A percentile compares a stretch with the other conserved stretches of the same genome.
Evolutionary conservation across 2,329 filamentous ascomycete genomes (phyloP).

Genomic region (Ambrosiella beaveri): DNA sequence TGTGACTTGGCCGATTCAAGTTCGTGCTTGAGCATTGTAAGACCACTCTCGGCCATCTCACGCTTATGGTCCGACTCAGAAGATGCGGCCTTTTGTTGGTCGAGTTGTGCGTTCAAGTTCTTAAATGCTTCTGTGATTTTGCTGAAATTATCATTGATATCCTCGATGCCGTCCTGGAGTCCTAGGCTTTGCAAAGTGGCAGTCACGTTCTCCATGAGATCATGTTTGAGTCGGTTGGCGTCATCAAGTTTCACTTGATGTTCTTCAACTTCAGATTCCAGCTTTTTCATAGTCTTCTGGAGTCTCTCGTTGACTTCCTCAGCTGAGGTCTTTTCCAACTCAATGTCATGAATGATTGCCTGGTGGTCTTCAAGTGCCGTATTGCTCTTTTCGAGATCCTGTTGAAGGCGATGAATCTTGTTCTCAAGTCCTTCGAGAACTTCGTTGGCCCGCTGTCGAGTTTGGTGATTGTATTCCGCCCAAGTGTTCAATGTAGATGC

Average conservation of each 20-base stretch:
- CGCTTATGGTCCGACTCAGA: background rate
- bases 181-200: background rate
- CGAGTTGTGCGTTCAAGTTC: background rate
- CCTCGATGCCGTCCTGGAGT: background rate
- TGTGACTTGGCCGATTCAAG: background rate
- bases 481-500: slow-evolving; percentile 10
- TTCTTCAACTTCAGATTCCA: background rate
- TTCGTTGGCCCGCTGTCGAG: slow-evolving; percentile 6
- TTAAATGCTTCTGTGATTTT: background rate
- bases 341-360: slow-evolving; percentile 3
- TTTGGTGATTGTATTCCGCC: slow-evolving; percentile 9
- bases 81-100: too few relatives aligned
- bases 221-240: background rate
- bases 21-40: background rate
- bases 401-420: slow-evolving; percentile 5
- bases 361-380: background rate
- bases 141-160: background rate
- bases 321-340: slow-evolving; percentile 1
- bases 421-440: slow-evolving; percentile 7
- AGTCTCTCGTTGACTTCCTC: slow-evolving; percentile 1
- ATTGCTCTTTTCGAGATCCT: slow-evolving; percentile 1
- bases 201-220: background rate
- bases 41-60: background rate
- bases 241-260: background rate
- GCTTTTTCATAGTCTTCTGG: background rate